Conservation (phyloP, 345 rosid species). For the Syzygium oleosum region DNA sequence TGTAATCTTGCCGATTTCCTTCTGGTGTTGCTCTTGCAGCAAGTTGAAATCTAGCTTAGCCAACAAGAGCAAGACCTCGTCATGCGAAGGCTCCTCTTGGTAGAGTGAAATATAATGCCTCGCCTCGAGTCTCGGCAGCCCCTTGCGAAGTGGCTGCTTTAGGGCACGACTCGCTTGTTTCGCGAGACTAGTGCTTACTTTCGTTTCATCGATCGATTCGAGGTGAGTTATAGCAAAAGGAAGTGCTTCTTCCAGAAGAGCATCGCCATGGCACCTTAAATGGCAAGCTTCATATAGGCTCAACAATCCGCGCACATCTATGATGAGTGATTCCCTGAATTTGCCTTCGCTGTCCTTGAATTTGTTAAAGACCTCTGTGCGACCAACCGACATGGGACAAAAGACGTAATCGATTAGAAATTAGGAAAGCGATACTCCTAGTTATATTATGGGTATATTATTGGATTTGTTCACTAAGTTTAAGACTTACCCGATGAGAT, state of each 20-base stretch:
- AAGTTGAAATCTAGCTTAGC: constrained; percentile 10
- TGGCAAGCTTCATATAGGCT: constrained; percentile 8
- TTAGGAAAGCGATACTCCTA: neutral
- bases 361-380: neutral
- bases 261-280: neutral
- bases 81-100: neutral
- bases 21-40: neutral
- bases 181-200: neutral
- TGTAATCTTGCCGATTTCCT: neutral
- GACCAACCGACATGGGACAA: neutral
- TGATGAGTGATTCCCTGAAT: neutral
- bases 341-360: neutral
- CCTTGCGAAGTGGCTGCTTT: neutral
- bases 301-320: neutral
- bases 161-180: neutral
- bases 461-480: neutral
- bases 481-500: neutral
- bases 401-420: neutral
- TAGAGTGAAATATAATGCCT: neutral
- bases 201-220: neutral
- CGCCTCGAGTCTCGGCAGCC: neutral
- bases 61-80: neutral
- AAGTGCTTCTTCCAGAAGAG: constrained; percentile 2
- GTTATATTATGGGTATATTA: neutral
- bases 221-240: neutral